Percentiles rank a stretch among this genome's conserved stretches.
phyloP scores from a whole-genome alignment of 1,284 basidiomycete genomes.

The Trichosporon asahii region DNA sequence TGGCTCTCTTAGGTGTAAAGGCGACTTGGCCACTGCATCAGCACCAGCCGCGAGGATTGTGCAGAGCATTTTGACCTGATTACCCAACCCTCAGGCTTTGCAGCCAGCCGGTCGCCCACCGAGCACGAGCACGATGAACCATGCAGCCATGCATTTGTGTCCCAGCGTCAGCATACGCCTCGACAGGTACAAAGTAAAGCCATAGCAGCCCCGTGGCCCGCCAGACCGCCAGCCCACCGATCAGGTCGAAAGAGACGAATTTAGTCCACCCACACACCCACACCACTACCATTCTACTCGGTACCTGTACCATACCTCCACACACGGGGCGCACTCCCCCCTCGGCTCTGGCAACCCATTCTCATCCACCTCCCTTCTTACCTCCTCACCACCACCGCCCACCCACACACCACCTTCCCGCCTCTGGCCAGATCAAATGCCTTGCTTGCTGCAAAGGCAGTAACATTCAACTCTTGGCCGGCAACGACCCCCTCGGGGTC shows the following conservation, averaged over 20 bases:
- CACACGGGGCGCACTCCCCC: background rate
- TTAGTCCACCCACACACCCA: background rate
- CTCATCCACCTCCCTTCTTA: background rate
- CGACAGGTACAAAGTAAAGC: background rate
- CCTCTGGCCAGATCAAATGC: conserved; percentile 17
- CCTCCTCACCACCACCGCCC: background rate
- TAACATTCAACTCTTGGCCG: conserved; percentile 24
- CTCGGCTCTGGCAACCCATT: background rate
- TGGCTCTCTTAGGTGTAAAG: background rate
- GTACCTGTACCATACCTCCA: conserved; percentile 1
- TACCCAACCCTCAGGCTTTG: background rate
- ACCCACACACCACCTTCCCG: background rate
- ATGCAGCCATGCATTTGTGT: background rate
- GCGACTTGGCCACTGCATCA: background rate
- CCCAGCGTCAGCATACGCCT: background rate
- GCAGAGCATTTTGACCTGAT: background rate
- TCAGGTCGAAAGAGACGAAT: background rate
- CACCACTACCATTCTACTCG: background rate
- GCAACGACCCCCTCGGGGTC: conserved; percentile 27
- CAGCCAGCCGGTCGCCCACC: background rate
- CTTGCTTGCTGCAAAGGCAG: conserved; percentile 18
- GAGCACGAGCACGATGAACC: background rate
- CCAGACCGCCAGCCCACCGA: background rate
- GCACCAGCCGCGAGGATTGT: background rate
- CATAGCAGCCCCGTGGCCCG: background rate